Conservation (phyloP, 1,139 yeast species). For the Pichia sp. region DNA sequence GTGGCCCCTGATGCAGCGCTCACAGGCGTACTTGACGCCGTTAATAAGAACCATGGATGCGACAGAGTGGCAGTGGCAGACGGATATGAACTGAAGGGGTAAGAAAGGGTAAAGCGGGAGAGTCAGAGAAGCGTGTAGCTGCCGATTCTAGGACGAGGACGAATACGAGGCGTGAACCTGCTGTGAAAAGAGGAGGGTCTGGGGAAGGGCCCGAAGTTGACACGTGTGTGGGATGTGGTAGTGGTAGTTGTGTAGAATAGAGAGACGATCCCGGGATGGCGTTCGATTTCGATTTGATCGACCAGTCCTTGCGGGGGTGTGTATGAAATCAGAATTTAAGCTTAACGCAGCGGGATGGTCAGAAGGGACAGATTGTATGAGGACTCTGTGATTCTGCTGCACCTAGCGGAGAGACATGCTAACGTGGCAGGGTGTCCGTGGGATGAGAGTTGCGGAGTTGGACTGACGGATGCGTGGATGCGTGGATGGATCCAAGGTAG, state of each 20-base stretch:
- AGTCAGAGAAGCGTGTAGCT: no score
- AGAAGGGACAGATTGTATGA: neutral
- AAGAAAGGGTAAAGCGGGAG: no score
- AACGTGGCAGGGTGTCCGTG: neutral
- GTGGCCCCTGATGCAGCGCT: constrained; percentile 93
- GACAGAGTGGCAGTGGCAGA: no score
- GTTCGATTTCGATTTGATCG: no score
- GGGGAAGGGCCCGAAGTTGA: neutral
- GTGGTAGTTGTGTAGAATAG: constrained; percentile 8
- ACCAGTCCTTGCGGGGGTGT: neutral
- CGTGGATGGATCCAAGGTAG: no score
- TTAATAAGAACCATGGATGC: constrained; percentile 75
- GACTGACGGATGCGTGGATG: no score
- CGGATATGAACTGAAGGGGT: no score
- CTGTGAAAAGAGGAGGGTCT: no score
- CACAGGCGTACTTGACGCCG: constrained; percentile 94
- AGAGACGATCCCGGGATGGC: neutral
- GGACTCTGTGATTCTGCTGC: neutral
- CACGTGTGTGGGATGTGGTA: constrained; percentile 1
- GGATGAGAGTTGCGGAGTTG: no score
- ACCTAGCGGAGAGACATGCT: neutral
- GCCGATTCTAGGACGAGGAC: no score
- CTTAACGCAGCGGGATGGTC: no score
- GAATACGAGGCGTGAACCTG: no score
- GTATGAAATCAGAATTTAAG: neutral